Evolutionary conservation across 306 rosid species (phyloP), one percentile per base, ranked within the genome.

Genomic region (Lathyrus aphaca): DNA sequence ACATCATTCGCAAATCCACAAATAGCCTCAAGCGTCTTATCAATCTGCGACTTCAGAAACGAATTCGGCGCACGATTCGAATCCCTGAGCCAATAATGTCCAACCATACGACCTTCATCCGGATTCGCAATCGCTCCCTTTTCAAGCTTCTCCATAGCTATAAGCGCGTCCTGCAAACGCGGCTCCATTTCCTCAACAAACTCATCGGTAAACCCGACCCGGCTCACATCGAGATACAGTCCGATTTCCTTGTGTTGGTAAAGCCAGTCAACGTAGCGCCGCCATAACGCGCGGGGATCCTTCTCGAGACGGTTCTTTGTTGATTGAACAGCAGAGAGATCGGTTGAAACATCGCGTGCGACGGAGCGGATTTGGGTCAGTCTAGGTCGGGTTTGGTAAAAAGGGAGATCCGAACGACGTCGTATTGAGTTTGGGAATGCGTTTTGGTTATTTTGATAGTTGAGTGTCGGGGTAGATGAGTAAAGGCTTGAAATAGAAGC

Each of bases 91-190:
- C 99, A 94, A 39, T 94, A 94, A 83, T 94, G 99, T 0, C 99
- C 99, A 21, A 94, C 99, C 99, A 91, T 94, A 16, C 99, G 89
- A 8, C 91, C 82, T 64, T 94, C 99, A 12, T 94, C 99, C n/a
- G 99, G 97, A 46, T 94, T 94, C 8, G 99, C 96, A 72, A 94
- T 88, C 48, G 99, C 90, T 1, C 99, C 99, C 7, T 75, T 88
- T 79, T 94, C 99, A 27, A 94, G 71, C 66, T 82, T 89, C 83
- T 65, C 97, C 99, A 94, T 94, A 5, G 95, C 95, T 6, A 42
- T 42, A 9, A 94, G 81, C 63, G 99, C 99, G 37, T 68, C 71
- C 73, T 71, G 72, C 6, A 94, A 73, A n/a, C 84, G 82, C 10
- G 95, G 89, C 82, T 94, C 97, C 97, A 94, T 94, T 72, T 85